Conservation (phyloP, 306 rosid species). For the Cucurbita maxima region DNA sequence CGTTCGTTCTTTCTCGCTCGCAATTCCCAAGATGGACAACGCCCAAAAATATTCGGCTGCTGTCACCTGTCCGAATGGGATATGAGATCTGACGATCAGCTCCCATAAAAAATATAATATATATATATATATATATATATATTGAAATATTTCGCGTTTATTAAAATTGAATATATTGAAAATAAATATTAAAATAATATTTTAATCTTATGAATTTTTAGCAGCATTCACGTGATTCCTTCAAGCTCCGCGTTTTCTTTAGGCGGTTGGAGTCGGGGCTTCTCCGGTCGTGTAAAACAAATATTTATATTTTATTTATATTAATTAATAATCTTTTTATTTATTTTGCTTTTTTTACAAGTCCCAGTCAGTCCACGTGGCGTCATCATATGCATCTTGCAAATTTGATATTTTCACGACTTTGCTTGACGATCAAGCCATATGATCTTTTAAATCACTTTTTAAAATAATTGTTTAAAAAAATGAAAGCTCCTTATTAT, state of each 20-base stretch:
- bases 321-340: not conserved
- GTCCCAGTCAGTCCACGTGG: not conserved
- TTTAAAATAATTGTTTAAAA: no score
- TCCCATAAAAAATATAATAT: not conserved
- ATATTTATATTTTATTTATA: not conserved
- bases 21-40: constrained; percentile 3
- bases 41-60: constrained; percentile 1
- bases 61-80: constrained; percentile 2
- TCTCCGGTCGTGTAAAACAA: not conserved
- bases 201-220: not conserved
- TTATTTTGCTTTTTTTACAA: not conserved
- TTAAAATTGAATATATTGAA: no score
- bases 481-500: no score
- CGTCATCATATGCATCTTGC: not conserved
- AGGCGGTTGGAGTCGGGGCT: not conserved
- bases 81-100: not conserved
- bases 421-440: not conserved
- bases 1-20: not conserved
- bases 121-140: no score
- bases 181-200: no score
- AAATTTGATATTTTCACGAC: not conserved
- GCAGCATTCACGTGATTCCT: not conserved
- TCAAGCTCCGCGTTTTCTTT: not conserved
- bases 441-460: no score
- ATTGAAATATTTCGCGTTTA: no score